phyloP scores from a whole-genome alignment of 805 yeast genomes.

The Kodamaea jinghongensis region DNA sequence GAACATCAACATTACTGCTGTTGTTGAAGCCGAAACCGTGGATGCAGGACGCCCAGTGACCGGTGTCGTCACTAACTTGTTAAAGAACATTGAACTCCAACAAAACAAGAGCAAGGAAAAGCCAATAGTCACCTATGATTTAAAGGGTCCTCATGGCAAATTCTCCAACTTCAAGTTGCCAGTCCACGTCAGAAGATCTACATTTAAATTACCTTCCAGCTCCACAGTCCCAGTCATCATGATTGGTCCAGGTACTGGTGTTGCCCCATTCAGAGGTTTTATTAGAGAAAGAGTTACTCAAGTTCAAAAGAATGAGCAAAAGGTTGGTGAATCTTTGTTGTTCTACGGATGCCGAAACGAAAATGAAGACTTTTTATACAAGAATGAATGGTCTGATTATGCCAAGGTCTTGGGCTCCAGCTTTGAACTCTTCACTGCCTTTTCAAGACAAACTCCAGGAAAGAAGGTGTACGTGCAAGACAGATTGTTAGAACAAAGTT shows the following conservation, averaged over 20 bases:
- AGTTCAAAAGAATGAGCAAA: slow-evolving; percentile 28
- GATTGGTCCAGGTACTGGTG: slow-evolving; percentile 99
- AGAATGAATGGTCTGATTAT: slow-evolving; percentile 85
- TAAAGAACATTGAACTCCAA: slow-evolving; percentile 63
- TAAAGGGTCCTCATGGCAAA: slow-evolving; percentile 77
- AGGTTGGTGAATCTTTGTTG: slow-evolving; percentile 67
- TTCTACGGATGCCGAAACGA: slow-evolving; percentile 86
- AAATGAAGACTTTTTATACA: slow-evolving; percentile 79
- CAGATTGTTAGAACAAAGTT: slow-evolving; percentile 52
- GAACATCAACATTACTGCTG: slow-evolving; percentile 81
- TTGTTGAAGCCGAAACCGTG: slow-evolving; percentile 65
- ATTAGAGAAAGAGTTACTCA: slow-evolving; percentile 77
- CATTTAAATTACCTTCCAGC: slow-evolving; percentile 88
- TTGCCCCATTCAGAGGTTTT: slow-evolving; percentile 97
- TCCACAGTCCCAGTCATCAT: slow-evolving; percentile 80
- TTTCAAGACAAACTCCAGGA: slow-evolving; percentile 66
- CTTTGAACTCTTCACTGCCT: slow-evolving; percentile 78
- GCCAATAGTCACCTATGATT: slow-evolving; percentile 59
- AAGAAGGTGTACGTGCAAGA: slow-evolving; percentile 83
- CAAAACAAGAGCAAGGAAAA: slow-evolving; percentile 44
- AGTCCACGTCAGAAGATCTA: slow-evolving; percentile 90
- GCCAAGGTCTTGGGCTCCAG: slow-evolving; percentile 55
- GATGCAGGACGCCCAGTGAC: slow-evolving; percentile 41
- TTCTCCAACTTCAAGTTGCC: slow-evolving; percentile 65
- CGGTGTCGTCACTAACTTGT: slow-evolving; percentile 90